A percentile compares a stretch with the other conserved stretches of the same genome.
These are phyloP conservation scores for Aegilops longissima DNA, from an alignment of 176 grass and related monocot species.

Conservation along the genomic window DNA sequence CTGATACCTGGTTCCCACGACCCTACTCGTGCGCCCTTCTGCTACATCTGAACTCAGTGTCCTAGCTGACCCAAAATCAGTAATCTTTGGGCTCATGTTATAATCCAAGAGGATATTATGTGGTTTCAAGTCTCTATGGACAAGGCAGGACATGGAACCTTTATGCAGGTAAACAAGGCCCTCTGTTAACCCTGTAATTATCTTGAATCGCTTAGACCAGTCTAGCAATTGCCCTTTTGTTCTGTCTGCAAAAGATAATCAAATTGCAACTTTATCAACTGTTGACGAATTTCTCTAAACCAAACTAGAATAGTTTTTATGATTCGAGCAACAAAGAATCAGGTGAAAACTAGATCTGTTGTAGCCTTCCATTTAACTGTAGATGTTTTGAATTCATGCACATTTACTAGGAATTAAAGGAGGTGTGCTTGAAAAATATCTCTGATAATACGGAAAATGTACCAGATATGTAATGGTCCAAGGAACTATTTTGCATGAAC, in stretches of 20 bases:
- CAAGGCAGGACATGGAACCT: neutral
- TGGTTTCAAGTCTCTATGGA: conserved; percentile 14
- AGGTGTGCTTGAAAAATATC: neutral
- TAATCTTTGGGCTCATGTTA: conserved; percentile 39
- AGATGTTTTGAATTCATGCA: neutral
- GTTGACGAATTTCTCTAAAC: neutral
- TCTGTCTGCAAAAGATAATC: neutral
- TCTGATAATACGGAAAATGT: neutral
- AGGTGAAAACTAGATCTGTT: neutral
- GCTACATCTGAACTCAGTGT: conserved; percentile 32
- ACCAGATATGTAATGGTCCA: conserved; percentile 23
- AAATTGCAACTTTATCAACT: neutral
- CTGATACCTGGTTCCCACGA: conserved; percentile 50
- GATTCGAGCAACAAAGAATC: neutral
- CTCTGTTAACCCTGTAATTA: conserved; percentile 42
- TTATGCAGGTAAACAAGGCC: conserved; percentile 59
- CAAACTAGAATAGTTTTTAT: neutral
- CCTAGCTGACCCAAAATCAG: conserved; percentile 45
- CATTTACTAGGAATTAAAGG: neutral
- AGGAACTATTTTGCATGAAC: conserved; percentile 3
- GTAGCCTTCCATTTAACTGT: neutral
- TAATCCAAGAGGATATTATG: conserved; percentile 37
- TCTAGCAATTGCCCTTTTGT: neutral
- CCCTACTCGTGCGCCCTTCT: conserved; percentile 27
- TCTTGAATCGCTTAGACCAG: conserved; percentile 37